These are phyloP conservation scores for Hirschioporus abietinus DNA, from an alignment of 768 basidiomycete species.

Conservation along the genomic window DNA sequence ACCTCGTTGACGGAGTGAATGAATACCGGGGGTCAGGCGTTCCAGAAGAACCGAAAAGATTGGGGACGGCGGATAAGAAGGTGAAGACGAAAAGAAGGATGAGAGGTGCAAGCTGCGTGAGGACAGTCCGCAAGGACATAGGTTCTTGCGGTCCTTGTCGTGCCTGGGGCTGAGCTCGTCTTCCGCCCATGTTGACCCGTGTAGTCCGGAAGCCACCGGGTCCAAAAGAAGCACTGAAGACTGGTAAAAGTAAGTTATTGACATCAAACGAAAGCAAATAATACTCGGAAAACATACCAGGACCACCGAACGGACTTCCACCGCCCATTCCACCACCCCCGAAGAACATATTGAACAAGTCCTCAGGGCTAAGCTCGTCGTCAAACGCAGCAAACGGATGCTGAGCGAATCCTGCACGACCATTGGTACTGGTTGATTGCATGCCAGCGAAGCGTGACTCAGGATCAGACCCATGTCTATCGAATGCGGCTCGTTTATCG, in stretches of 20 bases:
- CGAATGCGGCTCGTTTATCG: slow-evolving; percentile 84
- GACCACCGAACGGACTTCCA: slow-evolving; percentile 47
- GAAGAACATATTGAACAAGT: slow-evolving; percentile 98
- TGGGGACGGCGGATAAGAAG: slow-evolving; percentile 74
- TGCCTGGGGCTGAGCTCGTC: slow-evolving; percentile 26
- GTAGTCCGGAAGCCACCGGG: slow-evolving; percentile 78
- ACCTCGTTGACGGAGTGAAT: slow-evolving; percentile 56
- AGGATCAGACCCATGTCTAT: slow-evolving; percentile 83
- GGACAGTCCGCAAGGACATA: slow-evolving; percentile 51
- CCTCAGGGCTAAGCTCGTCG: slow-evolving; percentile 90
- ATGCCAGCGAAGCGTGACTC: slow-evolving; percentile 75
- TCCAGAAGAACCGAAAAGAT: slow-evolving; percentile 57
- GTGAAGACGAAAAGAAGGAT: slow-evolving; percentile 83
- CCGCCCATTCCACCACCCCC: slow-evolving; percentile 61
- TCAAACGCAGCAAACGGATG: slow-evolving; percentile 45
- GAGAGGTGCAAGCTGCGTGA: slow-evolving; percentile 80
- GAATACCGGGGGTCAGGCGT: slow-evolving; percentile 78
- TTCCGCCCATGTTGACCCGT: slow-evolving; percentile 42
- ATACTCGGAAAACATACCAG: slow-evolving; percentile 17
- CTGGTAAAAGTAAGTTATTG: slow-evolving; percentile 25
- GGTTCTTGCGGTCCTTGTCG: slow-evolving; percentile 31
- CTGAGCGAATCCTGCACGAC: slow-evolving; percentile 45
- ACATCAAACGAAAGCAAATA: slow-evolving; percentile 7
- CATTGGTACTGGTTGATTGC: slow-evolving; percentile 45
- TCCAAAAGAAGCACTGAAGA: slow-evolving; percentile 78